Base-by-base conservation (phyloP, 202 grass and related monocot genomes). In the Brachypodium distachyon region DNA sequence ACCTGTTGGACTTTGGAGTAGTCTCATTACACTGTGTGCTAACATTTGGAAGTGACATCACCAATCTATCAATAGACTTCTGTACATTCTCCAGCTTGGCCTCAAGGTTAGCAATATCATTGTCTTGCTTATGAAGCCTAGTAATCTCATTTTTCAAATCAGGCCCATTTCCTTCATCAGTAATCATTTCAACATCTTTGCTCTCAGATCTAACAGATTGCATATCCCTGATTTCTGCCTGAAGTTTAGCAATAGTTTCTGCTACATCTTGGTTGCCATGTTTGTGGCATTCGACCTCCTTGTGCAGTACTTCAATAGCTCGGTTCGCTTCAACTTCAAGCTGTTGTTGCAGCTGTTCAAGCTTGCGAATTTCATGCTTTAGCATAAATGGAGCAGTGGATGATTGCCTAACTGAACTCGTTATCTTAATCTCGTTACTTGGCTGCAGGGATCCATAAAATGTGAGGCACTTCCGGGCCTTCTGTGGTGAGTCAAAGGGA, bases 181-280 rank as follows among this genome's bases (percentile, higher is more conserved):
- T 19, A 37, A 84, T 34, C 68, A 89, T 83, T 3, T 92, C 87
- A 33, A 74, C 69, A 19, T 89, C 87, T 85, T 89, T 90, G 46
- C 64, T 86, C 32, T 86, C 63, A 34, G 85, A 81, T 85, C 77
- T 87, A 48, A 89, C 65, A 42, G 87, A 18, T 55, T 88, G 87
- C 96, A 98, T 95, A 55, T 92, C 96, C 73, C 85, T 90, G 29
- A 98, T 95, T 80, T 98, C 91, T 38, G 89, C 85, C 65, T 98
- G 89, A 54, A 98, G 89, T 79, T 95, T 98, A 68, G 96, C 96
- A 52, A 98, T 95, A 61, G 96, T 98, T 80, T 98, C 96, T 11
- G 91, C 96, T 72, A 85, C 96, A 86, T 92, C 85, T 85, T 98
- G 96, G 77, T 98, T 95, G 37, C 96, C 96, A 78, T 88, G 83